phyloP scores from a whole-genome alignment of 441 rosid species.

The Croton setiger region DNA sequence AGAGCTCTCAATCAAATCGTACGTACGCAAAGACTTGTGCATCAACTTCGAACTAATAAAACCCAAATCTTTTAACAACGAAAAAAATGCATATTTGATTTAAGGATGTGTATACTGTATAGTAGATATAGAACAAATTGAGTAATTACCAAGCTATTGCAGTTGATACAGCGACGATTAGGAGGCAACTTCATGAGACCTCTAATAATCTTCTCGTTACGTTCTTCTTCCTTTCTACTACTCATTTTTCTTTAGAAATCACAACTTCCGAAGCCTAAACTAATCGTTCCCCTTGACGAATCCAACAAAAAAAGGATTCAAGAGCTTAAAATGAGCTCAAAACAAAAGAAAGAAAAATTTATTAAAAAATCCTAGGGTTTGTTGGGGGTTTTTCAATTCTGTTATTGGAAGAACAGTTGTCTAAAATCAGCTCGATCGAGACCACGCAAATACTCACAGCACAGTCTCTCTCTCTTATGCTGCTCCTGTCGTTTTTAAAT shows the following conservation, averaged over 20 bases:
- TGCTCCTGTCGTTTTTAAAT: neutral
- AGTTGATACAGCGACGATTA: conserved; percentile 94
- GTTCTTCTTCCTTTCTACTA: conserved; percentile 84
- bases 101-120: neutral
- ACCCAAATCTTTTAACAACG: too few relatives aligned
- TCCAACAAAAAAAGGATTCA: neutral
- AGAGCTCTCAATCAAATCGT: neutral
- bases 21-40: neutral
- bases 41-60: neutral
- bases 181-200: conserved; percentile 99
- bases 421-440: conserved; percentile 11
- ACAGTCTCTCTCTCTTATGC: neutral
- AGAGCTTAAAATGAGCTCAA: neutral
- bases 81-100: neutral
- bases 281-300: conserved; percentile 1
- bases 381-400: conserved; percentile 8
- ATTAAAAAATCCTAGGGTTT: conserved; percentile 7
- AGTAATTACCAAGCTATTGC: conserved; percentile 75
- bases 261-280: conserved; percentile 4
- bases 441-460: neutral
- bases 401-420: conserved; percentile 3
- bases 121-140: neutral
- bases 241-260: conserved; percentile 46
- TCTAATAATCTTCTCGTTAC: conserved; percentile 92
- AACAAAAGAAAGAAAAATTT: neutral